Base-by-base conservation (phyloP, 805 yeast genomes). In the Metschnikowia cubensis region DNA sequence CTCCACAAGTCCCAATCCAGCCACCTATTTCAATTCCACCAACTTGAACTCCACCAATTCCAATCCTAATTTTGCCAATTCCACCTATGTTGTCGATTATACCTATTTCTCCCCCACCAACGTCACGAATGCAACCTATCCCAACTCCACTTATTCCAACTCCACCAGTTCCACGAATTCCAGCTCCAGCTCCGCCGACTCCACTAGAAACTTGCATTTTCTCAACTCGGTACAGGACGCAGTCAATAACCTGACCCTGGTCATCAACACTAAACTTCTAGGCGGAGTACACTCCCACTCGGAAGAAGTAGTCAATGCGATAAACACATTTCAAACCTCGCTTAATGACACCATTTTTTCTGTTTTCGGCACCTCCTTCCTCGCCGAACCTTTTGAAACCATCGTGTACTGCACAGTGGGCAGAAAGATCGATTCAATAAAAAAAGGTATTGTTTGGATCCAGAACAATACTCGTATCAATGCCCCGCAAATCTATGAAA, bases 401-500 rank as follows among this genome's bases (percentile, higher is more conserved):
- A 81, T 89, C 0, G 86, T 91, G 3, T 82, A 84, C 32, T 92
- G 99, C 69, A 80, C 88, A 2, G 73, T 94, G 35, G 92, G 88
- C 15, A 73, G 85, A 44, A 94, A 92, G 59, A 64, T 92, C 6
- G 74, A 73, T 13, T 73, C 77, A 20, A 71, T 89, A 2, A 87
- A 87, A 54, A 62, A 78, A 31, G 98, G 95, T 0, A 67, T 91
- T 48, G 77, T 83, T 1, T 94, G 97, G 97, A 69, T 90, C 1
- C 74, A 84, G 57, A 70, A 84, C 34, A 73, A 87, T 54, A 74
- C 90, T 14, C 22, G 20, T 0, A 34, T 55, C 34, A 46, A 48
- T 4, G 29, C 53, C 13, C 57, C 57, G 3, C 20, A 32, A 20
- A 33, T 53, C 7, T 13, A 34, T n/a, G 42, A 48, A 21, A 45